phyloP scores from a whole-genome alignment of 495 filamentous ascomycete species.

The Podospora sp. region DNA sequence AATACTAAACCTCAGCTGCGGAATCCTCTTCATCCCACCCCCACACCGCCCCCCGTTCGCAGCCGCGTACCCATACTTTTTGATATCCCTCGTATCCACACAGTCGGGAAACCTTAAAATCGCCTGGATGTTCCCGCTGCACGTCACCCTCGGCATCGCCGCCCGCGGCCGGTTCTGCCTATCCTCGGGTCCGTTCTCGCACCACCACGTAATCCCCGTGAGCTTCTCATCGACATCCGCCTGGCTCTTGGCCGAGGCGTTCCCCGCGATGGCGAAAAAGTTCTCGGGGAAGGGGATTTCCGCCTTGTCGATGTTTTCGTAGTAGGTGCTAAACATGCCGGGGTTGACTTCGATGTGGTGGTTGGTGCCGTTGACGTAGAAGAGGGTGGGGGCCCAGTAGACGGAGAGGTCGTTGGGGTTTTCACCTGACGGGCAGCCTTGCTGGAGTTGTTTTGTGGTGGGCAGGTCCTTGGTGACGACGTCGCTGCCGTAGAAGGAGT shows the following conservation, averaged over 20 bases:
- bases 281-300: conserved; percentile 73
- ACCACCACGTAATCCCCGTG: conserved; percentile 42
- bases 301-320: conserved; percentile 79
- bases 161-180: conserved; percentile 36
- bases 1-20: conserved; percentile 37
- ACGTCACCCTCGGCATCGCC: conserved; percentile 36
- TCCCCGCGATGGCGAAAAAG: conserved; percentile 39
- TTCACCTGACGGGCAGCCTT: conserved; percentile 42
- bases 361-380: conserved; percentile 40
- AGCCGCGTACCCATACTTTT: conserved; percentile 37
- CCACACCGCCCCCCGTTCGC: conserved; percentile 38
- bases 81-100: conserved; percentile 36
- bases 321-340: conserved; percentile 42
- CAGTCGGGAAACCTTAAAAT: conserved; percentile 42
- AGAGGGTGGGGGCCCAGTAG: conserved; percentile 42
- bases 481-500: conserved; percentile 44
- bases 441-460: conserved; percentile 39
- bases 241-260: conserved; percentile 37
- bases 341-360: conserved; percentile 42
- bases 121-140: conserved; percentile 40
- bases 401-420: conserved; percentile 43
- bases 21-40: conserved; percentile 38
- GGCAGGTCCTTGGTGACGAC: conserved; percentile 40
- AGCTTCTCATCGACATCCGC: conserved; percentile 38
- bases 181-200: conserved; percentile 41